These are phyloP conservation scores for Larix kaempferi DNA, from an alignment of 75 land plant species.

Conservation along the genomic window DNA sequence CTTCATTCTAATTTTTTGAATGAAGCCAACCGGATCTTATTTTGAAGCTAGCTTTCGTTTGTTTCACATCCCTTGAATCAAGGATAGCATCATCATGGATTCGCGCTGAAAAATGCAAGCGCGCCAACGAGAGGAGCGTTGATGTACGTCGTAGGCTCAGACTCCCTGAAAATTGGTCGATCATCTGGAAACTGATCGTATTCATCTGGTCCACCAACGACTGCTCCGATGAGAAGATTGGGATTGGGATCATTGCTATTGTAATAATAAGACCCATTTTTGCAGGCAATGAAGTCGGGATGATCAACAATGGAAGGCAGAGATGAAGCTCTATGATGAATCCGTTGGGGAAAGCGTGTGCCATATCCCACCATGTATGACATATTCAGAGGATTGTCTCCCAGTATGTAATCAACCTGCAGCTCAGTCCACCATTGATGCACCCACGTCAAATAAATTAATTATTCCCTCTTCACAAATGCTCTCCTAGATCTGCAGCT, in stretches of 20 bases:
- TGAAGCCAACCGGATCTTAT: too few relatives aligned
- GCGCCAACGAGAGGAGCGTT: too few relatives aligned
- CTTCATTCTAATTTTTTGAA: too few relatives aligned
- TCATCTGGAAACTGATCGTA: conserved; percentile 48
- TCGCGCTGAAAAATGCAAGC: too few relatives aligned
- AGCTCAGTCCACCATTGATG: conserved; percentile 7
- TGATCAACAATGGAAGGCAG: conserved; percentile 31
- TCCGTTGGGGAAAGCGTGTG: conserved; percentile 34
- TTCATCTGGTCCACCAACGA: conserved; percentile 71
- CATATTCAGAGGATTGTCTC: conserved; percentile 51
- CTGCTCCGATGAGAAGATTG: conserved; percentile 57
- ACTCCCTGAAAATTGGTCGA: conserved; percentile 27
- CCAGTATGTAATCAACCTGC: conserved; percentile 75
- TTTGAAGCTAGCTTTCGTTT: too few relatives aligned
- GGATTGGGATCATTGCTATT: conserved; percentile 28
- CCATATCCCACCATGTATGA: conserved; percentile 85
- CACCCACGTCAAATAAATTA: background rate
- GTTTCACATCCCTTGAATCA: too few relatives aligned
- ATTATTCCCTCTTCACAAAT: background rate
- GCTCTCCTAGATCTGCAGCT: background rate
- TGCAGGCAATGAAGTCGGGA: conserved; percentile 30
- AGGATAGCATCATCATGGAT: too few relatives aligned
- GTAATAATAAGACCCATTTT: conserved; percentile 35
- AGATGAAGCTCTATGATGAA: conserved; percentile 66
- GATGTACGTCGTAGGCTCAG: conserved; percentile 33